Evolutionary conservation across 139 green algal species (phyloP).

Genomic region (Haematococcus sp.): DNA sequence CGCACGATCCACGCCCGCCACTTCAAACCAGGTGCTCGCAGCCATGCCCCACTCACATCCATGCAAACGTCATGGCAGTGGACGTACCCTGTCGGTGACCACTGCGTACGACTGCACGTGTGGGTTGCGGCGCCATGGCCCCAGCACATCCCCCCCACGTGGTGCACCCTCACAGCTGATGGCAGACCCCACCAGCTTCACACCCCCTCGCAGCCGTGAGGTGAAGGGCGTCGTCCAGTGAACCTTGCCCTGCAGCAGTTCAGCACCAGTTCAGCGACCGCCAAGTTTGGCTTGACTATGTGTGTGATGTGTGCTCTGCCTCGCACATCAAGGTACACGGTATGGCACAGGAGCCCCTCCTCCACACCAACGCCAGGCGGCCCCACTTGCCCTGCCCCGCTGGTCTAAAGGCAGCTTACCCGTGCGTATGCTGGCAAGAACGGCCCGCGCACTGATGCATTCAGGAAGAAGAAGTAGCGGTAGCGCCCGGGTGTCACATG

Average conservation of each 20-base stretch:
- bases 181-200: constrained; percentile 32
- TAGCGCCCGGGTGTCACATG: constrained; percentile 31
- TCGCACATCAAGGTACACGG: no score
- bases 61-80: no score
- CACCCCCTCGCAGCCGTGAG: background rate
- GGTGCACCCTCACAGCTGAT: constrained; percentile 33
- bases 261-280: background rate
- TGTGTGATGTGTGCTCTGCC: no score
- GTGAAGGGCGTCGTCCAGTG: constrained; percentile 10
- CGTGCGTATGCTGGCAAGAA: constrained; percentile 51
- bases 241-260: constrained; percentile 4
- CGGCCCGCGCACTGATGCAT: constrained; percentile 56
- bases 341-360: no score
- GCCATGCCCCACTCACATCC: no score
- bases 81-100: constrained; percentile 14
- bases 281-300: background rate
- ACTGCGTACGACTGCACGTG: constrained; percentile 27
- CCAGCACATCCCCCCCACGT: background rate
- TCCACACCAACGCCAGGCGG: background rate
- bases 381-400: background rate
- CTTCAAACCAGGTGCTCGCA: no score
- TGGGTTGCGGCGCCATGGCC: constrained; percentile 3
- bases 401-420: constrained; percentile 16
- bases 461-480: constrained; percentile 66
- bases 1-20: no score